phyloP scores from a whole-genome alignment of 2,329 filamentous ascomycete species.

The Fusarium compactum region DNA sequence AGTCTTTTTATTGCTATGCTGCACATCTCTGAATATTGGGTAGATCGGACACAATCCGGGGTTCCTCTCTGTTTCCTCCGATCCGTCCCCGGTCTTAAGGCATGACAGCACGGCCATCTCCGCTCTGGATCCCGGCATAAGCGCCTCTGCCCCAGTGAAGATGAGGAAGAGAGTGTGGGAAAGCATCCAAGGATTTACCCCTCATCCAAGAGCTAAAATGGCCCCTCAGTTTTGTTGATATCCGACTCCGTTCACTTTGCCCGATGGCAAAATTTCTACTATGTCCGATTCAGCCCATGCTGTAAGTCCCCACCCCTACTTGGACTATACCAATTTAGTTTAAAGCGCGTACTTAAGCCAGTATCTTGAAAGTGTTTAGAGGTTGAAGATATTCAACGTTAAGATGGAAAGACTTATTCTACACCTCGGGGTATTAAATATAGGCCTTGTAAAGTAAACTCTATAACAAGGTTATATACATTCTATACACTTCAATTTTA shows the following conservation, averaged over 20 bases:
- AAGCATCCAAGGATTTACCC: neutral
- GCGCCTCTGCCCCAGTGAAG: neutral
- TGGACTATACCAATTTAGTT: too few species aligned
- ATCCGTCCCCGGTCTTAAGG: neutral
- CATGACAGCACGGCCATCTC: neutral
- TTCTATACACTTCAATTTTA: too few species aligned
- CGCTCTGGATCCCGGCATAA: neutral
- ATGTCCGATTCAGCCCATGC: neutral
- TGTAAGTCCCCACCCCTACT: neutral
- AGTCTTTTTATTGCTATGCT: neutral
- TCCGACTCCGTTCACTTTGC: neutral
- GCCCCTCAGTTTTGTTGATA: neutral
- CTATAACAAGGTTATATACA: too few species aligned
- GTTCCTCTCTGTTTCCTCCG: neutral
- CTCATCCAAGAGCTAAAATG: neutral
- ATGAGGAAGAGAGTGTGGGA: neutral
- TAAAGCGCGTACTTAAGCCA: too few species aligned
- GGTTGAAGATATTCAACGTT: too few species aligned
- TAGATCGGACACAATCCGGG: conserved; percentile 2
- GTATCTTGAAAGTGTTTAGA: too few species aligned
- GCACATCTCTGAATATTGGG: neutral
- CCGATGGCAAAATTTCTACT: neutral
- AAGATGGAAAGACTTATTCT: too few species aligned
- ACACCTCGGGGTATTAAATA: too few species aligned
- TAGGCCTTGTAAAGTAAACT: too few species aligned